phyloP scores from a whole-genome alignment of 805 yeast species.

The Metschnikowia hibisci region DNA sequence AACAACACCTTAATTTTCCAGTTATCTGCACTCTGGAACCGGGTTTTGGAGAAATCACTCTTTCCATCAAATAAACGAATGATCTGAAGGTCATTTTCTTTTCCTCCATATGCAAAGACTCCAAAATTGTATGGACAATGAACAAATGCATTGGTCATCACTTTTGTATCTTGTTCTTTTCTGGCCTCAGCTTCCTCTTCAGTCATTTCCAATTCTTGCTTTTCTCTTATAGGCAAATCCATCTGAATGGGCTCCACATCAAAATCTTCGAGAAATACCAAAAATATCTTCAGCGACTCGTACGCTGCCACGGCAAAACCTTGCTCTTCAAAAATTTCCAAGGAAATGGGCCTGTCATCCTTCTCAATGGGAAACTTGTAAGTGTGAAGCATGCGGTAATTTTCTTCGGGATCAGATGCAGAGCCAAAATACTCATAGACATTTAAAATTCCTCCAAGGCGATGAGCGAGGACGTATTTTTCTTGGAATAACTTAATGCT shows the following conservation, averaged over 20 bases:
- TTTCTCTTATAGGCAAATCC: constrained; percentile 12
- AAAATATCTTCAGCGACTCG: constrained; percentile 41
- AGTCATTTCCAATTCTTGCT: neutral
- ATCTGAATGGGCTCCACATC: constrained; percentile 29
- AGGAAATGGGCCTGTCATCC: constrained; percentile 31
- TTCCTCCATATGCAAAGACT: constrained; percentile 79
- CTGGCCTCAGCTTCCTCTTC: neutral
- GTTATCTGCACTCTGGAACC: constrained; percentile 15
- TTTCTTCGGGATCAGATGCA: constrained; percentile 30
- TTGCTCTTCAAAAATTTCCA: constrained; percentile 25
- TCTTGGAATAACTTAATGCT: constrained; percentile 29
- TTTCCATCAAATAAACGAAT: constrained; percentile 32
- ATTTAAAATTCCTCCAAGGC: constrained; percentile 41
- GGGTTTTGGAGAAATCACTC: constrained; percentile 12
- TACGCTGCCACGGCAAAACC: constrained; percentile 43
- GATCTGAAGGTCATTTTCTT: constrained; percentile 67
- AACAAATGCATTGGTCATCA: constrained; percentile 41
- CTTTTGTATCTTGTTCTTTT: neutral
- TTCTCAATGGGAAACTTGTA: constrained; percentile 22
- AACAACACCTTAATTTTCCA: constrained; percentile 40
- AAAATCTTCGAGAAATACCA: constrained; percentile 33
- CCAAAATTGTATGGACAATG: constrained; percentile 46
- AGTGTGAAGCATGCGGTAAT: constrained; percentile 34
- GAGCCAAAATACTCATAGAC: constrained; percentile 31
- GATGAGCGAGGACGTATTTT: constrained; percentile 37